Evolutionary conservation across 225 moss, liverwort and hornwort genomes (phyloP).

Genomic region (Pseudoscleropodium purum): DNA sequence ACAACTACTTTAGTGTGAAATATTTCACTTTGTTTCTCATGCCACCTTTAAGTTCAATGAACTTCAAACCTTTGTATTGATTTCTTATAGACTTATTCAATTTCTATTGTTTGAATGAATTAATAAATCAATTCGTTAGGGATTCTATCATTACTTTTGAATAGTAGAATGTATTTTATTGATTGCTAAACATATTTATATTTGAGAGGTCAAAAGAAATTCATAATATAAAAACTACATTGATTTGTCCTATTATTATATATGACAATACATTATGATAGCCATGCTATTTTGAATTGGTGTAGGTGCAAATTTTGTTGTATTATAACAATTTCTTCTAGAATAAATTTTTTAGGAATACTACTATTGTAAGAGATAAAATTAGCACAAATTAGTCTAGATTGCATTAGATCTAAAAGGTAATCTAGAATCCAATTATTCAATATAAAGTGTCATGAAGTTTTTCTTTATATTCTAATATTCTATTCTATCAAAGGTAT

Average conservation of each 20-base stretch:
- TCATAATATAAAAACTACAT: neutral
- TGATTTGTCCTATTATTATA: neutral
- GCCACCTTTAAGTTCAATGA: neutral
- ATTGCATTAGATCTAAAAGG: neutral
- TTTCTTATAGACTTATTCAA: neutral
- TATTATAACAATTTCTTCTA: neutral
- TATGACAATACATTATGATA: neutral
- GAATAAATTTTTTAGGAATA: neutral
- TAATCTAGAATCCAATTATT: neutral
- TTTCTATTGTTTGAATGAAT: neutral
- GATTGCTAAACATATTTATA: neutral
- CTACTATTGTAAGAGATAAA: accelerated
- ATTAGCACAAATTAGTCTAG: neutral
- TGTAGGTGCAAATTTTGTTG: neutral
- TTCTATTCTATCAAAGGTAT: no score
- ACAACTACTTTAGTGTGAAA: neutral
- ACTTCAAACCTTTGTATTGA: neutral
- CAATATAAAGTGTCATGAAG: accelerated
- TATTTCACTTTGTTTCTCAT: neutral
- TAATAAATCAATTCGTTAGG: neutral
- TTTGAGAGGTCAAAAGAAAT: neutral
- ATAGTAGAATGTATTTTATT: neutral
- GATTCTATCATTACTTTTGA: neutral
- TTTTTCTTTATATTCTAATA: neutral
- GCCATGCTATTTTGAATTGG: neutral